Evolutionary conservation across 2,329 filamentous ascomycete species (phyloP).

Genomic region (Apiospora kogelbergensis): DNA sequence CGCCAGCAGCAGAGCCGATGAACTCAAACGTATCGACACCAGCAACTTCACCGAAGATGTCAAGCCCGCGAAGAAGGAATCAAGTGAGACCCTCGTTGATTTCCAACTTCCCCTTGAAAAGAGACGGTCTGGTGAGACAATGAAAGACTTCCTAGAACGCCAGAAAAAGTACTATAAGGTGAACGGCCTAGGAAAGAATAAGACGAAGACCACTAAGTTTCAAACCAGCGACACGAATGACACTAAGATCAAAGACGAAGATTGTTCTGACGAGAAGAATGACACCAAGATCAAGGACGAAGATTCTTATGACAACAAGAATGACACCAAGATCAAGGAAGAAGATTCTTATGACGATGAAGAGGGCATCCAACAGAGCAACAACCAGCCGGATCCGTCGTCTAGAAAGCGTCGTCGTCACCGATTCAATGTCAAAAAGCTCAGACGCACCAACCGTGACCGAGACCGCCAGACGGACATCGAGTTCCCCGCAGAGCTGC

Average conservation of each 20-base stretch:
- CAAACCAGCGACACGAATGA: too few relatives aligned
- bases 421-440: background rate
- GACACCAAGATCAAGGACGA: too few relatives aligned
- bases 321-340: background rate
- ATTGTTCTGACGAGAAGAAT: too few relatives aligned
- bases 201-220: background rate
- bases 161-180: background rate
- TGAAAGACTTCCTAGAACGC: background rate
- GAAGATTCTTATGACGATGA: too few relatives aligned
- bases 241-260: too few relatives aligned
- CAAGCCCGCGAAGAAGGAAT: too few relatives aligned
- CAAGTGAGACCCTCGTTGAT: background rate
- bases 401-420: too few relatives aligned
- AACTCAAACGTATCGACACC: too few relatives aligned
- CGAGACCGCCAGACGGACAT: background rate
- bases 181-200: background rate
- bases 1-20: too few relatives aligned
- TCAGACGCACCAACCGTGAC: background rate
- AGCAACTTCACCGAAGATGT: too few relatives aligned
- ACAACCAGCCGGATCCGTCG: too few relatives aligned
- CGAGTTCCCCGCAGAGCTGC: background rate
- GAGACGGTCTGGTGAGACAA: background rate
- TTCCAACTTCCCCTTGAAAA: background rate
- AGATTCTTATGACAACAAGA: background rate
- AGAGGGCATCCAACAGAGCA: too few relatives aligned